Evolutionary conservation across 345 rosid species (phyloP).

Genomic region (Gossypium bickii): DNA sequence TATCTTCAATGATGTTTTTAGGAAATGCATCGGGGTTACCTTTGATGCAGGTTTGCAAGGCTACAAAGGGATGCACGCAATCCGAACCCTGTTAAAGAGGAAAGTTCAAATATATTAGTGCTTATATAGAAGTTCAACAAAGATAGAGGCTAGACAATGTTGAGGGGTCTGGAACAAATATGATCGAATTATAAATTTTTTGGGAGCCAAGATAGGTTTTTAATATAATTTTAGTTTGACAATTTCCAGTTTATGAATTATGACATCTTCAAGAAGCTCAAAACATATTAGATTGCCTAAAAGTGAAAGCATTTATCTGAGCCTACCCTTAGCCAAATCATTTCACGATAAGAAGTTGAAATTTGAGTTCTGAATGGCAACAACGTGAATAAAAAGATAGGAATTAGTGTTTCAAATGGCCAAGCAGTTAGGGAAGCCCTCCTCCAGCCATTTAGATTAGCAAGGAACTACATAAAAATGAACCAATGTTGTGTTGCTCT

Average conservation of each 20-base stretch:
- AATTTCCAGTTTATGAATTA: not conserved
- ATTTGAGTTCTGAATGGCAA: not conserved
- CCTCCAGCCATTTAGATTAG: not conserved
- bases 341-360: not conserved
- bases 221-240: too few relatives aligned
- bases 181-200: not conserved
- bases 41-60: conserved; percentile 80
- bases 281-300: not conserved
- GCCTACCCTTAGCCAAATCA: not conserved
- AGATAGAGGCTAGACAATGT: not conserved
- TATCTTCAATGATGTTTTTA: conserved; percentile 41
- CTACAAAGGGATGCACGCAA: conserved; percentile 73
- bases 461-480: not conserved
- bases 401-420: not conserved
- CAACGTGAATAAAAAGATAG: not conserved
- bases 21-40: conserved; percentile 71
- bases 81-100: conserved; percentile 63
- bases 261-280: not conserved
- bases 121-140: not conserved
- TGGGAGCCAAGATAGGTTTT: too few relatives aligned
- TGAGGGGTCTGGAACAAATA: not conserved
- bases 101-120: not conserved
- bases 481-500: not conserved
- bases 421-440: conserved; percentile 5
- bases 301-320: not conserved